These are phyloP conservation scores for Liquidambar formosana DNA, from an alignment of 164 flowering plant species.

Conservation along the genomic window DNA sequence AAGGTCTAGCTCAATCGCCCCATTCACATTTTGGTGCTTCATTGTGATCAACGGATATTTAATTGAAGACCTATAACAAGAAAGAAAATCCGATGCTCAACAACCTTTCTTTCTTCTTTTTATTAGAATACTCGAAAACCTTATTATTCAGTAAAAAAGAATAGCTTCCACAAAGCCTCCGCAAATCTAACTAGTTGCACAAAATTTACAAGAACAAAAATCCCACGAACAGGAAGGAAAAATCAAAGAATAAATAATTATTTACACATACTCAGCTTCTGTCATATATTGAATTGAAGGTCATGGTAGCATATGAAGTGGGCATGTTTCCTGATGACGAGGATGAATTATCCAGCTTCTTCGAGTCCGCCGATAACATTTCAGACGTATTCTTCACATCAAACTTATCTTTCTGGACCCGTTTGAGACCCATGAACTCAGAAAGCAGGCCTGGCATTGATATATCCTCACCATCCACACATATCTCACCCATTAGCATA, in stretches of 20 bases:
- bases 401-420: constrained; percentile 6
- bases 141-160: constrained; percentile 22
- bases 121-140: constrained; percentile 1
- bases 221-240: neutral
- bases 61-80: too few species aligned
- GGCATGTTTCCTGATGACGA: constrained; percentile 12
- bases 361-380: constrained; percentile 13
- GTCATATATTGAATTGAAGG: constrained; percentile 45
- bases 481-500: constrained; percentile 40
- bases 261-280: constrained; percentile 24
- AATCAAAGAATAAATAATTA: neutral
- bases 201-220: neutral
- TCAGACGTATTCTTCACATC: neutral
- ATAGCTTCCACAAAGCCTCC: neutral
- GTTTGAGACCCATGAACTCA: constrained; percentile 18
- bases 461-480: constrained; percentile 20
- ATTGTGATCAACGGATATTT: too few species aligned
- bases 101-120: too few species aligned
- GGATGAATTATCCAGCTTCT: constrained; percentile 16
- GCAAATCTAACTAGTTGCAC: neutral
- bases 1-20: too few species aligned
- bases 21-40: too few species aligned
- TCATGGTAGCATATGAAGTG: constrained; percentile 43
- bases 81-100: too few species aligned
- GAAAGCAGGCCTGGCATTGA: constrained; percentile 34